Evolutionary conservation across 2,329 filamentous ascomycete species (phyloP), one percentile per base, ranked within the genome.

Genomic region (Rhexocercosporidium sp.): DNA sequence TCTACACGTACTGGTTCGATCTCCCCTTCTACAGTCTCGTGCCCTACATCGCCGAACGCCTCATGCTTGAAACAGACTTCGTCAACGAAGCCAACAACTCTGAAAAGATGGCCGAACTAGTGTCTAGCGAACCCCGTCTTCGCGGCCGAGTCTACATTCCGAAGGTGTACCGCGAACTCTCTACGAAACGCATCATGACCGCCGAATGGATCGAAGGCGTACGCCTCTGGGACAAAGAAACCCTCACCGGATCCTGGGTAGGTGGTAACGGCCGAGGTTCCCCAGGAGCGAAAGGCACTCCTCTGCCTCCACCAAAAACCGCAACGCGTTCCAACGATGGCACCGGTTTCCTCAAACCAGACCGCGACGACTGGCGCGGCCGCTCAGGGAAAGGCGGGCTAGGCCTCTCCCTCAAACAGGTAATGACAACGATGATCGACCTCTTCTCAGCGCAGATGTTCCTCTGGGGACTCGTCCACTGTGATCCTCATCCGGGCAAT

Each of bases 371-470:
- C 73, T 97, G 94, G 94, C 88, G 87, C 73, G 94, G 95, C 4
- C 81, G 79, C 7, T 85, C 87, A 59, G 86, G 88, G 29, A 89
- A 87, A 68, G 95, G 94, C 59, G 96, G 96, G 0, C 87, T 98
- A 0, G 96, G 96, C 0, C 82, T 99, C 3, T 89, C 88, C 8
- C 83, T 93, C 34, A 92, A 92, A 75, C 91, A 95, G 67, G 93
- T 97, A 67, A 98, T 98, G 96, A 92, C 91, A 6, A 97, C 93
- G 37, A 97, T 98, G 89, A 88, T 97, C 59, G 95, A 97, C 78
- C 86, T 98, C 39, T 99, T 98, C 82, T 92, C 91, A n/a, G 94
- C 93, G 2, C 95, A 98, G 77, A 98, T 98, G 86, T 99, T 97
- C 83, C 90, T 97, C 71, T 98, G 93, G 92, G 96, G 96, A 14